Conservation (phyloP, 768 basidiomycete species). For the Suillus paluster region DNA sequence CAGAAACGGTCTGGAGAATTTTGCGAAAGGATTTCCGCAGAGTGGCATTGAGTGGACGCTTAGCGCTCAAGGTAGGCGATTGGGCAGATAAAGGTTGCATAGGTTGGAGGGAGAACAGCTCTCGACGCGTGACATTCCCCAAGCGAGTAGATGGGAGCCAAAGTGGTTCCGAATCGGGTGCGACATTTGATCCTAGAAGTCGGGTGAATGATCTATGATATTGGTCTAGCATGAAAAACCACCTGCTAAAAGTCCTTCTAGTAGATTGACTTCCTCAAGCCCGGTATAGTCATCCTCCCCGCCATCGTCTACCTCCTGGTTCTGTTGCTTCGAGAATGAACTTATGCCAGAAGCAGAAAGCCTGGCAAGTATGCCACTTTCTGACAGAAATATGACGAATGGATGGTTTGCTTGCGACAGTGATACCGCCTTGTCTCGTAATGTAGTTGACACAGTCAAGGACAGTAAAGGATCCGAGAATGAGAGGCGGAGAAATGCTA, state of each 20-base stretch:
- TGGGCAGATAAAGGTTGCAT: conserved; percentile 43
- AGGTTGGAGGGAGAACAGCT: conserved; percentile 65
- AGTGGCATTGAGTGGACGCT: conserved; percentile 60
- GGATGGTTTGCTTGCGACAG: conserved; percentile 43
- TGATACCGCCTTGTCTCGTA: conserved; percentile 76
- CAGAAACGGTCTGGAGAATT: conserved; percentile 76
- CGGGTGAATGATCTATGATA: not conserved
- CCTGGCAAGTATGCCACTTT: conserved; percentile 19
- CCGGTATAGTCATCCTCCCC: conserved; percentile 48
- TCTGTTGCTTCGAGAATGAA: not conserved
- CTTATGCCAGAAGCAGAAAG: conserved; percentile 11
- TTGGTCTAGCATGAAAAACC: conserved; percentile 23
- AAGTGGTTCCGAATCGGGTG: conserved; percentile 39
- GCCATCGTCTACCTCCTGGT: conserved; percentile 24
- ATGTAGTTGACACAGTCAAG: conserved; percentile 82
- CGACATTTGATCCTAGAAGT: conserved; percentile 50
- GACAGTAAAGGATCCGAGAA: conserved; percentile 79
- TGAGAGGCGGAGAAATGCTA: conserved; percentile 76
- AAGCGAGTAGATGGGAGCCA: conserved; percentile 73
- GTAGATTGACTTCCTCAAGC: conserved; percentile 69
- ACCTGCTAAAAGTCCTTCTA: conserved; percentile 72
- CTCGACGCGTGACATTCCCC: conserved; percentile 67
- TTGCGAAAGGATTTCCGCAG: conserved; percentile 87
- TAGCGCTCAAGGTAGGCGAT: conserved; percentile 48
- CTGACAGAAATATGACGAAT: conserved; percentile 32